Percentiles rank a stretch among this genome's conserved stretches.
These are phyloP conservation scores for Tricladium varicosporioides DNA, from an alignment of 2,329 filamentous ascomycete species.

Conservation along the genomic window DNA sequence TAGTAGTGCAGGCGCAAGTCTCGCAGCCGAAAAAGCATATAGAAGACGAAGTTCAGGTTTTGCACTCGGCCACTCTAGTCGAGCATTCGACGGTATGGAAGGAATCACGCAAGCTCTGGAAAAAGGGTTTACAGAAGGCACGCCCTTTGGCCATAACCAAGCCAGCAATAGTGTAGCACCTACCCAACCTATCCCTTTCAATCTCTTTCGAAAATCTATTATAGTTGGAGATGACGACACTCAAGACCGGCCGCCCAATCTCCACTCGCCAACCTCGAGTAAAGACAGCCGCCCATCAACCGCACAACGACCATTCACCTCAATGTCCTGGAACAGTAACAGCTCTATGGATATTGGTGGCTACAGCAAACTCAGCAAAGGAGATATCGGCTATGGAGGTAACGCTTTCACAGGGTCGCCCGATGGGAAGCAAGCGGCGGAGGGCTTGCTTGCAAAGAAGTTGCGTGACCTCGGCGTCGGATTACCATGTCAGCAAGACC, in stretches of 20 bases:
- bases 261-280: constrained; percentile 35
- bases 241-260: constrained; percentile 23
- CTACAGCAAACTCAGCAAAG: constrained; percentile 69
- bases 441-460: constrained; percentile 68
- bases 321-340: constrained; percentile 27
- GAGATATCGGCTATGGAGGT: constrained; percentile 61
- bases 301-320: constrained; percentile 32
- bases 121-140: constrained; percentile 24
- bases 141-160: constrained; percentile 24
- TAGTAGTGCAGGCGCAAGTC: constrained; percentile 45
- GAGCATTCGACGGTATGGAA: constrained; percentile 29
- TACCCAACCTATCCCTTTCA: constrained; percentile 53
- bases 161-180: constrained; percentile 28
- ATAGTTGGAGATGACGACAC: constrained; percentile 9
- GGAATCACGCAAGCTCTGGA: constrained; percentile 26
- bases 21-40: constrained; percentile 58
- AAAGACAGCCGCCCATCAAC: constrained; percentile 31
- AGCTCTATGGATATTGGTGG: constrained; percentile 30
- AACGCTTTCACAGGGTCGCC: constrained; percentile 45
- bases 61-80: constrained; percentile 31
- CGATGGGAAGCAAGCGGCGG: constrained; percentile 45
- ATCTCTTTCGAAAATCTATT: constrained; percentile 33
- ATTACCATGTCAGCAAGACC: constrained; percentile 16
- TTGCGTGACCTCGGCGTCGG: constrained; percentile 50
- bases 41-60: constrained; percentile 56